Evolutionary conservation across 2,329 filamentous ascomycete species (phyloP), one percentile per base, ranked within the genome.

Genomic region (Aureobasidium sp.): DNA sequence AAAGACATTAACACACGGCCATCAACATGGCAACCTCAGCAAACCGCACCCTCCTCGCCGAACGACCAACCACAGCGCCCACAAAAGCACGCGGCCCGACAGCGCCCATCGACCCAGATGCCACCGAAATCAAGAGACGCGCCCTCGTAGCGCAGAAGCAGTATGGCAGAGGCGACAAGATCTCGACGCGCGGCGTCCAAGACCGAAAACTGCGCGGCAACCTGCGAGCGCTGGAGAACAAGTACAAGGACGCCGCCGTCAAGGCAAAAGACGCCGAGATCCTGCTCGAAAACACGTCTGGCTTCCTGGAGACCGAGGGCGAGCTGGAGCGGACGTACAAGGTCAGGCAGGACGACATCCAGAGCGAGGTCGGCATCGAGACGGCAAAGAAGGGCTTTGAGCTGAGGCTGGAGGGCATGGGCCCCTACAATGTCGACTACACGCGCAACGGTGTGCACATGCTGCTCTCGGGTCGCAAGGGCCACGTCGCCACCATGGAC

Each of bases 251-350:
- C 67, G 93, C 93, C 1, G 79, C 88, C 0, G 74, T 95, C 37
- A 87, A 89, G 73, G 91, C 94, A 17, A 95, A 96, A 75, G 93
- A 96, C 79, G 90, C 93, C 23, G 94, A 99, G 75, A 94, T 99
- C 61, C 77, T 99, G 67, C 83, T 95, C 59, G 93, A 97, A 74
- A 90, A 96, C 72, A 84, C 86, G 7, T 78, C 82, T 11, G 94
- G 94, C 7, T 95, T 95, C 68, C 78, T 99, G 60, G 90, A 97
- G 74, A 81, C 93, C 1, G 94, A 99, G 72, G 82, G 82, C 27
- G 92, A 92, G 71, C 80, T 99, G 63, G 94, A 99, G 74, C 81
- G 86, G 70, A 99, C 94, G 21, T 97, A 95, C 77, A 92, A 90
- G 74, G 88, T 96, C 51, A 85, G 89, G 63, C 94, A 99, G 74